These are phyloP conservation scores for Aquilaria malaccensis DNA, from an alignment of 345 rosid genomes.

Conservation along the genomic window DNA sequence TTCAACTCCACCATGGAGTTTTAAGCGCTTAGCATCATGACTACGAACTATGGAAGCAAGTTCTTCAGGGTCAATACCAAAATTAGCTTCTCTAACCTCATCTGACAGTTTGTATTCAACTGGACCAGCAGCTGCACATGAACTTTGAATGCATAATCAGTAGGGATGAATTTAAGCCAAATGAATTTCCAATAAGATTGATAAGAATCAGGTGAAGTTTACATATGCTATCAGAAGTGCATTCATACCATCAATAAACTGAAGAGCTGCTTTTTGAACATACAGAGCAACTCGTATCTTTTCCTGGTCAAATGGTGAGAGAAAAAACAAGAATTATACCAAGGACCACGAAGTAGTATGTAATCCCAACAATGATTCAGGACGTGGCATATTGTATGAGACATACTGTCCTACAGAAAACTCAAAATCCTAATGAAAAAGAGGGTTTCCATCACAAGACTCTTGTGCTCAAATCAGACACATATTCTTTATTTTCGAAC, in stretches of 20 bases:
- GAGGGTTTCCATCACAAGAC: too few relatives aligned
- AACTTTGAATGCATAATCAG: slow-evolving; percentile 9
- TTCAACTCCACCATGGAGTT: slow-evolving; percentile 31
- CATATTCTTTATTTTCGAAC: too few relatives aligned
- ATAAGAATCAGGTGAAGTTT: not conserved
- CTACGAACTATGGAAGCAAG: slow-evolving; percentile 35
- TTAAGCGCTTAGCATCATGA: slow-evolving; percentile 29
- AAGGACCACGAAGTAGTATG: not conserved
- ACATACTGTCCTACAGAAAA: too few relatives aligned
- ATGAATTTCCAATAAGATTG: not conserved
- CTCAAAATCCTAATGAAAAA: too few relatives aligned
- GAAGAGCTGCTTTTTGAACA: slow-evolving; percentile 46
- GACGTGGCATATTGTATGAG: too few relatives aligned
- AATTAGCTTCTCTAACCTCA: slow-evolving; percentile 30
- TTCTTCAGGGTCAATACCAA: slow-evolving; percentile 33
- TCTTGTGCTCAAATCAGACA: too few relatives aligned
- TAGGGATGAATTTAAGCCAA: not conserved
- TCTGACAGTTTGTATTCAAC: slow-evolving; percentile 38
- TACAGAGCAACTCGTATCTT: slow-evolving; percentile 41
- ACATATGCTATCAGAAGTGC: not conserved
- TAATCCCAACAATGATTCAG: too few relatives aligned
- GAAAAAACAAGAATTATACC: slow-evolving; percentile 10
- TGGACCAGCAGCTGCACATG: slow-evolving; percentile 27
- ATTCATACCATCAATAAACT: slow-evolving; percentile 39
- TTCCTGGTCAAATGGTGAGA: slow-evolving; percentile 29